These are phyloP conservation scores for Odonthalia washingtoniensis DNA, from an alignment of 31 red algal species.

Conservation along the genomic window DNA sequence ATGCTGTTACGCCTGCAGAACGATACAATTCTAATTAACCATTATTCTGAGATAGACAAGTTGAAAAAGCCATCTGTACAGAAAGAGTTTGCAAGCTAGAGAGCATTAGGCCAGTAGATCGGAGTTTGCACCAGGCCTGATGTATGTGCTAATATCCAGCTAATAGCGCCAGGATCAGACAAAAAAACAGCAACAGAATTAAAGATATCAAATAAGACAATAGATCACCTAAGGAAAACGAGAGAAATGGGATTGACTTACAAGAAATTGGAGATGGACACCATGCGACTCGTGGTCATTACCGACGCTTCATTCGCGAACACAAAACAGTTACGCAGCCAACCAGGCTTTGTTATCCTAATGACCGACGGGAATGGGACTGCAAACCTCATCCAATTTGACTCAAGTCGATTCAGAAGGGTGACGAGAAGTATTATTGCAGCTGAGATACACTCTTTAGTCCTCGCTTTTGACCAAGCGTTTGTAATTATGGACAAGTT, in stretches of 20 bases:
- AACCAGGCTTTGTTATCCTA: constrained; percentile 34
- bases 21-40: not conserved
- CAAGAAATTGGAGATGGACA: constrained; percentile 8
- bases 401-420: constrained; percentile 20
- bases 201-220: constrained; percentile 21
- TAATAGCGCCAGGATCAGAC: not conserved
- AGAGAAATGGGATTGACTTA: constrained; percentile 7
- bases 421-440: constrained; percentile 41
- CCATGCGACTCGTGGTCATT: not conserved
- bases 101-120: constrained; percentile 37
- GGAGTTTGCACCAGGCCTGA: constrained; percentile 27
- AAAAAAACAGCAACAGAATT: not conserved
- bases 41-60: not conserved
- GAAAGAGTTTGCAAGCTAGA: constrained; percentile 15
- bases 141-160: constrained; percentile 17
- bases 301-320: constrained; percentile 46
- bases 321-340: constrained; percentile 10
- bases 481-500: not conserved
- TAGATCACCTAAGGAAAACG: not conserved
- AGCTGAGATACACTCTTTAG: constrained; percentile 20
- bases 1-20: not conserved
- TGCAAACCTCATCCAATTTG: constrained; percentile 44
- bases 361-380: not conserved
- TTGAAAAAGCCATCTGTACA: not conserved
- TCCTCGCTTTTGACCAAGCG: constrained; percentile 43